Percentiles rank a stretch among this genome's conserved stretches.
phyloP scores from a whole-genome alignment of 192 early-diverging fungal species.

The Coemansia sp. region DNA sequence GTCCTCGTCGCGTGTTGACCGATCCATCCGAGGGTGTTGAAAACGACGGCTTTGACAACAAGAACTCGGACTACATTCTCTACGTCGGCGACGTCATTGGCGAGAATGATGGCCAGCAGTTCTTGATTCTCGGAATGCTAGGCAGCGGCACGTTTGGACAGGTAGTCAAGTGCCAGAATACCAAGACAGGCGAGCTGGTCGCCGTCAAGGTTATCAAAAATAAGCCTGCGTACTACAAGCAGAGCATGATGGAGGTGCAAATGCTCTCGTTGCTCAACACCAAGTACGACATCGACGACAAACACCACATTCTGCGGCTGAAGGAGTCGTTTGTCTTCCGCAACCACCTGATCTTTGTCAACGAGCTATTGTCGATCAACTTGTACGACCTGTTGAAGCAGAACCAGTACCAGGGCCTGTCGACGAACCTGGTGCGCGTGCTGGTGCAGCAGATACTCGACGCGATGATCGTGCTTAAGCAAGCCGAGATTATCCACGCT shows the following conservation, averaged over 20 bases:
- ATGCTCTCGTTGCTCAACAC: constrained; percentile 93
- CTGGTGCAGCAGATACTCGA: constrained; percentile 94
- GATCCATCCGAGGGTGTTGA: constrained; percentile 87
- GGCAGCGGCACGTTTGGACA: constrained; percentile 99
- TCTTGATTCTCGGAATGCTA: constrained; percentile 88
- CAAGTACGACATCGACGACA: constrained; percentile 80
- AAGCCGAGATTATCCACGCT: constrained; percentile 93
- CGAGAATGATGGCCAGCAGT: constrained; percentile 85
- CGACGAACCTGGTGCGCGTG: constrained; percentile 89
- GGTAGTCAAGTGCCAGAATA: constrained; percentile 93
- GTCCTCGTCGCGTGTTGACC: constrained; percentile 89
- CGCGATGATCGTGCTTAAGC: constrained; percentile 79
- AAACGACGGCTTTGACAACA: constrained; percentile 95
- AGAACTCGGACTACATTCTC: constrained; percentile 94
- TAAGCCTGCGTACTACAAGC: constrained; percentile 95
- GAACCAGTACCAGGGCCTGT: constrained; percentile 93
- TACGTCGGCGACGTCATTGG: constrained; percentile 97
- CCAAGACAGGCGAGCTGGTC: constrained; percentile 86
- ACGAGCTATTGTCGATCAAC: constrained; percentile 95
- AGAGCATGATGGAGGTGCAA: constrained; percentile 94
- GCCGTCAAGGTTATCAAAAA: constrained; percentile 99
- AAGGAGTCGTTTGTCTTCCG: constrained; percentile 92
- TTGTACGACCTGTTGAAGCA: constrained; percentile 98
- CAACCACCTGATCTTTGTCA: constrained; percentile 93
- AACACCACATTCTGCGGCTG: constrained; percentile 86